Evolutionary conservation across 208 protist genomes (phyloP).

Genomic region (Trypanosoma congolense): DNA sequence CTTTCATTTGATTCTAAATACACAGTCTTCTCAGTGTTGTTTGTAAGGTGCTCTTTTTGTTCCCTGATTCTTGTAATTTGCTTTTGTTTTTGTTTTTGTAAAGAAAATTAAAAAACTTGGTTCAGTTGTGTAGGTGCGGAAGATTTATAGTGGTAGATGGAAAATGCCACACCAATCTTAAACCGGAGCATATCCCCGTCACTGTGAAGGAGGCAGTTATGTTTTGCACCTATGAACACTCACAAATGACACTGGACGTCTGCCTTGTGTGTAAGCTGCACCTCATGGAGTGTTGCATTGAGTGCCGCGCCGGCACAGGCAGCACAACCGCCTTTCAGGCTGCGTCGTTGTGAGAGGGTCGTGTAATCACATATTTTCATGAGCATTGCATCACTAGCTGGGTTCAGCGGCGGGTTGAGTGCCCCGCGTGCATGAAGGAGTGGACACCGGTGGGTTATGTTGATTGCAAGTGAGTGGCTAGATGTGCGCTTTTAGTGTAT

Average conservation of each 20-base stretch:
- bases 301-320: slow-evolving; percentile 3
- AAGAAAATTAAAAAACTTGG: no score
- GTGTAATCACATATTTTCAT: slow-evolving; percentile 73
- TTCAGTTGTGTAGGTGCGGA: no score
- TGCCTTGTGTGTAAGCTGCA: slow-evolving; percentile 24
- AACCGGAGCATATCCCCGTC: no score
- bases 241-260: slow-evolving; percentile 8
- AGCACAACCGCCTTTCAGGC: background rate
- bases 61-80: no score
- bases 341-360: slow-evolving; percentile 33
- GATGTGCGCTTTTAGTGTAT: background rate
- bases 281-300: slow-evolving; percentile 14
- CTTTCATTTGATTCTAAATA: no score
- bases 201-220: slow-evolving; percentile 16
- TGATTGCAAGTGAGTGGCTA: background rate
- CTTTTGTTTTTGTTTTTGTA: no score
- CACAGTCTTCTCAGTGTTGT: no score
- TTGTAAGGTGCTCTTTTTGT: no score
- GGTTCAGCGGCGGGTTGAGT: slow-evolving; percentile 39
- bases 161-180: no score
- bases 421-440: slow-evolving; percentile 51
- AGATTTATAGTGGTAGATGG: no score
- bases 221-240: slow-evolving; percentile 17
- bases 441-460: slow-evolving; percentile 32
- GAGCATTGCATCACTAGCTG: slow-evolving; percentile 63